Conservation (phyloP, 208 protist species). For the Angomonas desouzai region DNA sequence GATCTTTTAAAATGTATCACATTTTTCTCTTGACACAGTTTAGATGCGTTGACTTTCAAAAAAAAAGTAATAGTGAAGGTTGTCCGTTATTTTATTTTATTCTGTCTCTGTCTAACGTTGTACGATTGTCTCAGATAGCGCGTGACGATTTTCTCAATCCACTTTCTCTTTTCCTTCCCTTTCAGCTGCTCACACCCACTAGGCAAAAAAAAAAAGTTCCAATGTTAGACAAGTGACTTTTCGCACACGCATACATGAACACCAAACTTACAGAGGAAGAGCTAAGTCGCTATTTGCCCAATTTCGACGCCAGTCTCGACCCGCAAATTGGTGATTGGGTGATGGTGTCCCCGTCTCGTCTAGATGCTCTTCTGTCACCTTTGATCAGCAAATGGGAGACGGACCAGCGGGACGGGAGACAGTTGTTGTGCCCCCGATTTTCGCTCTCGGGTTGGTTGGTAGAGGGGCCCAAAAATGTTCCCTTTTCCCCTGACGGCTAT, state of each 20-base stretch:
- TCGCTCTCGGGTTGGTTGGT: neutral
- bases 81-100: too few species aligned
- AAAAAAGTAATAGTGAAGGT: too few species aligned
- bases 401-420: neutral
- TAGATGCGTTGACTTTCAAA: constrained; percentile 4
- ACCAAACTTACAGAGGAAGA: constrained; percentile 30
- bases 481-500: neutral
- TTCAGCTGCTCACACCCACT: neutral
- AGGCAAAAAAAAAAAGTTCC: constrained; percentile 13
- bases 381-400: constrained; percentile 44
- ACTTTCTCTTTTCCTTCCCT: too few species aligned
- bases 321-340: constrained; percentile 82
- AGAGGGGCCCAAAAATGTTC: neutral
- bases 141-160: too few species aligned
- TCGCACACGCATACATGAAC: constrained; percentile 5
- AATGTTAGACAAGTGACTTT: neutral
- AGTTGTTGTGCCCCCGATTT: neutral
- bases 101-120: too few species aligned
- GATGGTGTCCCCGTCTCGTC: constrained; percentile 50
- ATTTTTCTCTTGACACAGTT: constrained; percentile 6
- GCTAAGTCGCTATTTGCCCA: constrained; percentile 58
- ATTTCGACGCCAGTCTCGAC: constrained; percentile 58
- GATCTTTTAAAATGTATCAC: neutral
- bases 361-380: constrained; percentile 39
- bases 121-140: too few species aligned